Base-by-base conservation (phyloP, 345 rosid genomes). In the Alliaria petiolata region DNA sequence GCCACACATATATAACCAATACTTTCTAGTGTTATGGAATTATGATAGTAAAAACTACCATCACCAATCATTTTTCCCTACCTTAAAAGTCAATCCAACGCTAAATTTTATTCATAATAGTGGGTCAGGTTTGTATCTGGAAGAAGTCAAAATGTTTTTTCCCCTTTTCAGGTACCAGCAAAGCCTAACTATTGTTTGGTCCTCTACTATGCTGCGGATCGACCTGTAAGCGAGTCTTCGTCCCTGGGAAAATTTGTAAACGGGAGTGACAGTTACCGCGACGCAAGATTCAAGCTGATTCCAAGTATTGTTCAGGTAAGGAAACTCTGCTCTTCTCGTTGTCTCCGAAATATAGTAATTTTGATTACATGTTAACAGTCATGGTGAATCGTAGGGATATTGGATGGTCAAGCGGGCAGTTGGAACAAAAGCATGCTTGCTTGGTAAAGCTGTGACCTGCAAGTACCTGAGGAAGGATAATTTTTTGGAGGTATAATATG, bases 321-420 rank as follows among this genome's bases (percentile, higher is more conserved):
- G 28, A 62, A 38, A 44, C 74, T 45, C 9, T 62, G 44, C 55
- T 67, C 39, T 67, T 52, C 36, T 72, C 11, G 47, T 71, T 26
- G 42, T 52, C 69, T 66, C 50, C 31, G 20, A 35, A 11, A 25
- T 22, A 52, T 28, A 12, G 26, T 53, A 53, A 36, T 43, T 38
- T 66, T 51, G 45, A 31, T 45, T 20, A 12, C 15, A 44, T 40
- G 38, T 56, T 36, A 56, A 43, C 33, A n/a, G 56, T 25, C 17
- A 46, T 65, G 72, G 54, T 67, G 46, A 38, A 42, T 51, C 66
- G 44, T 82, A 93, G 99, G 99, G 99, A 60, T 91, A 95, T 47
- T 95, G 99, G 99, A 95, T 95, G 97, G 99, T 95, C 77, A 95
- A 95, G 85, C 95, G 99, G 40, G 96, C 99, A 0, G 99, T 95